These are phyloP conservation scores for Taxillus chinensis DNA, from an alignment of 164 flowering plant genomes.

Conservation along the genomic window DNA sequence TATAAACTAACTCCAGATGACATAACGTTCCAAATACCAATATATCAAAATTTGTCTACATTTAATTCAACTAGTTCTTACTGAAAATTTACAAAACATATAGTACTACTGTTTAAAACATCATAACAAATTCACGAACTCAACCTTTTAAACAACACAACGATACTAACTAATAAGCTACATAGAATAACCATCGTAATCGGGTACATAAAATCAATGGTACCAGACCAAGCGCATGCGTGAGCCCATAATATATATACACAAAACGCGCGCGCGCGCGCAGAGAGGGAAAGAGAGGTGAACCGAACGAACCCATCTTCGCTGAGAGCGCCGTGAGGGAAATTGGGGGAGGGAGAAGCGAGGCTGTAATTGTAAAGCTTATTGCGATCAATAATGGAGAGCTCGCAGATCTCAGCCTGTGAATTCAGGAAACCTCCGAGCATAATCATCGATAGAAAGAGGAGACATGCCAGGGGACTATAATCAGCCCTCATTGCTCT, in stretches of 20 bases:
- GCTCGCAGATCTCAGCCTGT: constrained; percentile 36
- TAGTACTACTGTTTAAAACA: too few species aligned
- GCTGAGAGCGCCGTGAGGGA: constrained; percentile 82
- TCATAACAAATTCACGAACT: too few species aligned
- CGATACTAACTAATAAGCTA: too few species aligned
- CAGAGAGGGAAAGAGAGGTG: constrained; percentile 5
- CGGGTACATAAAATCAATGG: too few species aligned
- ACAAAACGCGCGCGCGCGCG: neutral
- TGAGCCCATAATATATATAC: neutral
- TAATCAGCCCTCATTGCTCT: constrained; percentile 6
- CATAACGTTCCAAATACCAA: too few species aligned
- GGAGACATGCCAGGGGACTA: constrained; percentile 8
- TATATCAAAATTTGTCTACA: too few species aligned
- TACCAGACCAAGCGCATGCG: too few species aligned
- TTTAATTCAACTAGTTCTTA: too few species aligned
- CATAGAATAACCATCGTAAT: too few species aligned
- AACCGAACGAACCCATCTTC: constrained; percentile 73
- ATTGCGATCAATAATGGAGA: constrained; percentile 32
- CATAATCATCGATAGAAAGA: constrained; percentile 16
- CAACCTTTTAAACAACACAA: too few species aligned
- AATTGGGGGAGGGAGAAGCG: constrained; percentile 41
- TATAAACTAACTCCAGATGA: too few species aligned
- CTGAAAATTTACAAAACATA: too few species aligned
- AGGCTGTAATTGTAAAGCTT: constrained; percentile 59
- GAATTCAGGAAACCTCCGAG: constrained; percentile 17